These are phyloP conservation scores for Mortierella sp. DNA, from an alignment of 371 early-diverging fungal species.

Conservation along the genomic window DNA sequence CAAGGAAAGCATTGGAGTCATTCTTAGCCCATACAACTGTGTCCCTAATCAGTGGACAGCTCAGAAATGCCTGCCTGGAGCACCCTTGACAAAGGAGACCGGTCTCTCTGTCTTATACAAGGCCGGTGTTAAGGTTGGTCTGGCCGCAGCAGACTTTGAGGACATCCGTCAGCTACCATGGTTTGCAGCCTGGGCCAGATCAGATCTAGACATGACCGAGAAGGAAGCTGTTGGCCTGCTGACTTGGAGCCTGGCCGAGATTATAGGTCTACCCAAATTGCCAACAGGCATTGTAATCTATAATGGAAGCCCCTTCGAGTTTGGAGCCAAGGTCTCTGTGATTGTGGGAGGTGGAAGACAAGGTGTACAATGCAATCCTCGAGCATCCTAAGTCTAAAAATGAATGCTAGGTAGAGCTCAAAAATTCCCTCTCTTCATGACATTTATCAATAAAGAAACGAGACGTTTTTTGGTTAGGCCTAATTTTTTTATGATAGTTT, in stretches of 20 bases:
- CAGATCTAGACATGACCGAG: constrained; percentile 60
- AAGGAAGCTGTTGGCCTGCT: constrained; percentile 76
- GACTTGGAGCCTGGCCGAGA: constrained; percentile 74
- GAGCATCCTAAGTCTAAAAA: constrained; percentile 17
- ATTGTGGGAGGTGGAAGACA: constrained; percentile 61
- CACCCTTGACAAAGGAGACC: constrained; percentile 64
- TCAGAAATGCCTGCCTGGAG: constrained; percentile 69
- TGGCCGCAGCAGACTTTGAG: constrained; percentile 66
- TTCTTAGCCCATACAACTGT: constrained; percentile 72
- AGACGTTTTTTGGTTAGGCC: not conserved
- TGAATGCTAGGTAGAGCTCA: no score
- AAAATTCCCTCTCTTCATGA: no score
- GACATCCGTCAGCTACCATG: constrained; percentile 71
- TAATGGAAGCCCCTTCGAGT: constrained; percentile 64
- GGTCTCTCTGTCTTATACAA: constrained; percentile 66
- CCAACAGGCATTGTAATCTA: constrained; percentile 57
- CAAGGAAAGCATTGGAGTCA: constrained; percentile 65
- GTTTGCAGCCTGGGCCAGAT: constrained; percentile 79
- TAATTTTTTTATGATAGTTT: no score
- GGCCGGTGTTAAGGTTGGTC: constrained; percentile 71
- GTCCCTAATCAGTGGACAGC: constrained; percentile 69
- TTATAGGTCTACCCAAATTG: constrained; percentile 58
- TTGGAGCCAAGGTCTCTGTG: constrained; percentile 57
- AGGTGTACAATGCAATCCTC: constrained; percentile 32
- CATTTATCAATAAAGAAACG: not conserved